Base-by-base conservation (phyloP, 1,284 basidiomycete genomes). In the Tremellales sp. region DNA sequence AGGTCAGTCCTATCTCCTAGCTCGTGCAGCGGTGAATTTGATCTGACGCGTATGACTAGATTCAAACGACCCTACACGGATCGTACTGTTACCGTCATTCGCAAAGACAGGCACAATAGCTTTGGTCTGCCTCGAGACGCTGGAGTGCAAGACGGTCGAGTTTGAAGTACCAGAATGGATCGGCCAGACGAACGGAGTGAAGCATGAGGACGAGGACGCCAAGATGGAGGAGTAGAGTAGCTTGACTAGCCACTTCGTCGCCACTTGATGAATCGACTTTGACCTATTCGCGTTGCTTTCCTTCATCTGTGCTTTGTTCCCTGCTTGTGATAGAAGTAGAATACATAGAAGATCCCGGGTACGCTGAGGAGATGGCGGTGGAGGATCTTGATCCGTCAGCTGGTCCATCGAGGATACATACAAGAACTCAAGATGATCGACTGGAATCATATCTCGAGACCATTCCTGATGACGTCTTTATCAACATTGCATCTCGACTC, bases 41-140 rank as follows among this genome's bases (percentile, higher is more conserved):
- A 41, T 13, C 22, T 46, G 19, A 17, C 23, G 26, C n/a, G n/a
- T n/a, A n/a, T n/a, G n/a, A 19, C 15, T 15, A 65, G 61, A 64
- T 24, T 33, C 56, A 1, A 72, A 70, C 25, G 63, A 68, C 56
- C 61, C 75, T 56, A 77, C 80, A 59, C 79, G 93, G 33, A 78
- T 97, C 23, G 78, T 98, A 15, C 78, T 97, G 45, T 76, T 97
- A 12, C 96, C 96, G 0, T 79, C 78, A 21, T 98, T 98, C 68
- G 78, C 84, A 25, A 74, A 80, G 54, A 81, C 80, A 4, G 82
- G 83, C 3, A 70, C 79, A 19, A 61, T 87, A n/a, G 83, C 83
- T 3, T 70, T 86, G 22, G 77, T 86, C 23, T 81, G 85, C 53
- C 68, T 83, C 52, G 72, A 75, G 58, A 82, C 80, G 17, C 72